Evolutionary conservation across 2,329 filamentous ascomycete species (phyloP), one percentile per base, ranked within the genome.

Genomic region (Ascochyta viciae-villosae): DNA sequence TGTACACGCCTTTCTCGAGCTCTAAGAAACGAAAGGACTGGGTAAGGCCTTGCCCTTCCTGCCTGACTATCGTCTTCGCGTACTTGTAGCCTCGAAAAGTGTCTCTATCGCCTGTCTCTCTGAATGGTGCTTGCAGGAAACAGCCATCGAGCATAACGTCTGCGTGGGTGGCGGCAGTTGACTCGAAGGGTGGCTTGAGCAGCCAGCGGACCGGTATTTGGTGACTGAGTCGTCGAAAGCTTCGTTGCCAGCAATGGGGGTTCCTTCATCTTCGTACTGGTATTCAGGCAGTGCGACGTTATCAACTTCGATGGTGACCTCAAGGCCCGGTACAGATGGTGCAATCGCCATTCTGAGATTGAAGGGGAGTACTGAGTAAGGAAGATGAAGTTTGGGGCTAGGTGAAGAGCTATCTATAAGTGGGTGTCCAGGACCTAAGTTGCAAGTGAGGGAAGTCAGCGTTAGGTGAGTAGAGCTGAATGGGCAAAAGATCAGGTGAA

Each of bases 231-330:
- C 54, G 0, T 34, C 4, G 16, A 23, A 39, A 9, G 24, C 1
- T 15, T 16, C 4, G 8, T 48, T 2, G 6, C 4, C 13, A 33
- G 45, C 1, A 8, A 10, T 16, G 8, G 22, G 12, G 6, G 29
- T 27, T 3, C 54, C 26, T 2, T 64, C 55, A 2, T 73, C 64
- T 12, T 68, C 58, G 23, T 72, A 60, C 9, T 67, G 59, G 40
- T 70, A 68, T 37, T 76, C 72, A n/a, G 60, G 31, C 5, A 72
- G 48, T 1, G 60, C 34, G 2, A 27, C 22, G 12, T 59, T 62
- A 16, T 69, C 55, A 16, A 64, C 58, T 13, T 55, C 37, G 23
- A 76, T 57, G 1, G 60, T 50, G 41, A 57, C 56, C 47, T 57
- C 56, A 29, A 68, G 50, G 13, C 48, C 39, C 0, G 64, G 63